Evolutionary conservation across 108 stramenopile species (phyloP).

Genomic region (Epithemia pelagica): DNA sequence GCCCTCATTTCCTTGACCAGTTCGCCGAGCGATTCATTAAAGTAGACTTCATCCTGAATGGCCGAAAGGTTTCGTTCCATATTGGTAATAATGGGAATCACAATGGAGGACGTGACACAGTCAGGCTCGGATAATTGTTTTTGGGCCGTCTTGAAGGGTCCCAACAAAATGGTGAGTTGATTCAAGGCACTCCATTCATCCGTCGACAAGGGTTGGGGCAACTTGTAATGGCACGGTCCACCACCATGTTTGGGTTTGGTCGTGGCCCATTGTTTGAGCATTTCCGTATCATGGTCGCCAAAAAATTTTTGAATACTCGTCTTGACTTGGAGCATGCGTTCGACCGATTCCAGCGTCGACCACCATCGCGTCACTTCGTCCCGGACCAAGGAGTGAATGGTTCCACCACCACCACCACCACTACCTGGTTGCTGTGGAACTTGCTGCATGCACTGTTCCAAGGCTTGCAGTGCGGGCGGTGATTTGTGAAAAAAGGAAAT

Average conservation of each 20-base stretch:
- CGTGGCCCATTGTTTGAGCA: not conserved
- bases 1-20: not conserved
- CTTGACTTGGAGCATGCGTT: not conserved
- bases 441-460: not conserved
- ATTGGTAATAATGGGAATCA: not conserved
- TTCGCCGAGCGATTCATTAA: not conserved
- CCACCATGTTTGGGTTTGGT: no score
- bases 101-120: not conserved
- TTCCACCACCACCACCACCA: not conserved
- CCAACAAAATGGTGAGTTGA: not conserved
- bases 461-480: not conserved
- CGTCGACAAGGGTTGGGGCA: no score
- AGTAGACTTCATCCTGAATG: not conserved
- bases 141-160: not conserved
- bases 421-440: no score
- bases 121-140: not conserved
- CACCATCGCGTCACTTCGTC: not conserved
- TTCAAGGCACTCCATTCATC: not conserved
- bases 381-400: not conserved
- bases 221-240: no score
- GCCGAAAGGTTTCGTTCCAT: not conserved
- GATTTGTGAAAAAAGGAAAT: not conserved
- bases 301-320: not conserved
- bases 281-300: not conserved
- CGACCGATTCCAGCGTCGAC: not conserved